Base-by-base conservation (phyloP, 371 early-diverging fungal species). In the Rhizopus sp. region DNA sequence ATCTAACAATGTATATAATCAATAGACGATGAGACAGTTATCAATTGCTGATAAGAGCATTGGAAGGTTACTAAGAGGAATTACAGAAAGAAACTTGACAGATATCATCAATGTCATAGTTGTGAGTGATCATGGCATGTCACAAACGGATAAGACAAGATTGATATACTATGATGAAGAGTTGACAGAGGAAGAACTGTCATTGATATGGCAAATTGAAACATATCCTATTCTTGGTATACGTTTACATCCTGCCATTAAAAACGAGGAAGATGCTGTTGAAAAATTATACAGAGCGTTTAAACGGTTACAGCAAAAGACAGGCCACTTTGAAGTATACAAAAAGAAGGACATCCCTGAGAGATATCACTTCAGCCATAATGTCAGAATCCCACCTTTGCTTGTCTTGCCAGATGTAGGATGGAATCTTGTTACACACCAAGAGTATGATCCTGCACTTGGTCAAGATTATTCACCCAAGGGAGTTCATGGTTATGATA, bases 51-150 rank as follows among this genome's bases (percentile, higher is more conserved):
- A 96, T 66, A 57, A 49, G 5, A 82, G 82, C 9, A 54, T 96
- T 29, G 87, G 85, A n/a, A 53, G 68, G 17, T 70, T 96, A 31
- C 34, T 90, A 32, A 50, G 68, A 2, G 86, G 82, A 2, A 51
- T 96, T 0, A 74, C 60, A 5, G 58, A 59, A 31, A 74, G 91
- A 32, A 83, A 87, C 46, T 64, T 94, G 63, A 80, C 82, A 8
- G 69, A 87, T 32, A 74, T 84, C 31, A 88, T 93, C n/a, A 89
- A 96, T 64, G 51, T 96, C 3, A 78, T 98, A 38, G 67, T 96
- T 31, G 93, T 95, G 9, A 86, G 94, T 59, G 97, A 97, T 68
- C 98, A 97, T 59, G 97, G 98, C 5, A 97, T 98, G 97, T 82
- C 92, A 0, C 68, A 75, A 29, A 62, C 72, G 10, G 68, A 80